Evolutionary conservation across 768 basidiomycete genomes (phyloP).

Genomic region (Lyophyllum shimeji): DNA sequence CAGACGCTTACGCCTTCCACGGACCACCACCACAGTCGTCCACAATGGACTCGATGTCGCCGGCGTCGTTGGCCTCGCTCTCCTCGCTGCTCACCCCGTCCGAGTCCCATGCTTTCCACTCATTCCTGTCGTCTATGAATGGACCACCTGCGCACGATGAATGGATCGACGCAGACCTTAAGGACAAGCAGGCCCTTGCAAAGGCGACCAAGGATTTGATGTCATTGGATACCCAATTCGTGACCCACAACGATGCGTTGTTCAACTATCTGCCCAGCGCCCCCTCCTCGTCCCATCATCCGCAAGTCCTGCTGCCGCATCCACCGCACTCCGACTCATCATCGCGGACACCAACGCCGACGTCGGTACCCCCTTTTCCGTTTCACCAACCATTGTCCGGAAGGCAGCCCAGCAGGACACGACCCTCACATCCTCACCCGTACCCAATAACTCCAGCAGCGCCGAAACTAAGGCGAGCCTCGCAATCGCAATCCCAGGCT

Average conservation of each 20-base stretch:
- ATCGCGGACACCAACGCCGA: conserved; percentile 22
- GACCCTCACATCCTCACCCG: conserved; percentile 11
- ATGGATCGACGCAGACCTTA: conserved; percentile 46
- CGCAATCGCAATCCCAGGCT: neutral
- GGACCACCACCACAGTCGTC: conserved; percentile 11
- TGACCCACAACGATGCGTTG: conserved; percentile 3
- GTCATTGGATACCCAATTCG: conserved; percentile 50
- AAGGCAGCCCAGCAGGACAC: conserved; percentile 12
- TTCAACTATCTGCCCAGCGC: conserved; percentile 9
- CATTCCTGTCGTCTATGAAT: conserved; percentile 62
- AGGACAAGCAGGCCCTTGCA: conserved; percentile 62
- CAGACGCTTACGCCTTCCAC: conserved; percentile 2
- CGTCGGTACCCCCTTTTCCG: conserved; percentile 19
- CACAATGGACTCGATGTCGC: conserved; percentile 18
- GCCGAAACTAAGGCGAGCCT: conserved; percentile 6
- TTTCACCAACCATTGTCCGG: conserved; percentile 10
- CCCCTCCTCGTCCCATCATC: conserved; percentile 9
- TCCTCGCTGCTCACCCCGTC: conserved; percentile 59
- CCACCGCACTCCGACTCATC: conserved; percentile 19
- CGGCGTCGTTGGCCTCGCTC: conserved; percentile 16
- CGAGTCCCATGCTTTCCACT: conserved; percentile 68
- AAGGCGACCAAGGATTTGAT: conserved; percentile 86
- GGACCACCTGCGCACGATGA: conserved; percentile 38
- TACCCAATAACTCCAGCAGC: conserved; percentile 10
- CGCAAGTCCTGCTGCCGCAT: conserved; percentile 8